Conservation (phyloP, 1,284 basidiomycete species). For the Termitomyces sp. region DNA sequence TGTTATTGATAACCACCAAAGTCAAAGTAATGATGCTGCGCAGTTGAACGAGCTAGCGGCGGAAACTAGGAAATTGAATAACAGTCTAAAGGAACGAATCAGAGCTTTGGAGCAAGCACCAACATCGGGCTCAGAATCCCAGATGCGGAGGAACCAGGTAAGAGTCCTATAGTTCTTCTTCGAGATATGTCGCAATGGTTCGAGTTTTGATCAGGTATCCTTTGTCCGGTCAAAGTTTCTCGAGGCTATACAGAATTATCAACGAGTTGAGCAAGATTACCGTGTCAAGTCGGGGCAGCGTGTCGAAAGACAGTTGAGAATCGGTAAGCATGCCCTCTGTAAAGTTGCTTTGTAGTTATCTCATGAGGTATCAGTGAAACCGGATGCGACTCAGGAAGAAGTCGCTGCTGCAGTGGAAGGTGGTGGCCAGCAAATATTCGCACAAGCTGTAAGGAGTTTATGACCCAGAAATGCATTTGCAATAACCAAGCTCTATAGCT, state of each 20-base stretch:
- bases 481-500: slow-evolving; percentile 21
- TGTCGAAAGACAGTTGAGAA: slow-evolving; percentile 86
- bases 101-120: slow-evolving; percentile 46
- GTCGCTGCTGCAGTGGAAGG: slow-evolving; percentile 73
- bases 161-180: slow-evolving; percentile 25
- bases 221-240: slow-evolving; percentile 60
- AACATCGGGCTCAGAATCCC: slow-evolving; percentile 39
- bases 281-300: slow-evolving; percentile 77
- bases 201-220: slow-evolving; percentile 36
- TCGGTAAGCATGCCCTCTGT: slow-evolving; percentile 45
- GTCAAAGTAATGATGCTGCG: slow-evolving; percentile 39
- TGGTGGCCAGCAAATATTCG: slow-evolving; percentile 71
- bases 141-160: slow-evolving; percentile 71
- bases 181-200: not conserved
- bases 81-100: slow-evolving; percentile 62
- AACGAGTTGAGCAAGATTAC: slow-evolving; percentile 84
- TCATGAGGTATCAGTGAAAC: slow-evolving; percentile 60
- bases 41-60: slow-evolving; percentile 53
- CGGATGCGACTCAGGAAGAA: slow-evolving; percentile 83
- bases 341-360: not conserved
- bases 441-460: slow-evolving; percentile 66
- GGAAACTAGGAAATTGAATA: slow-evolving; percentile 61
- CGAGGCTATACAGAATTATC: slow-evolving; percentile 69
- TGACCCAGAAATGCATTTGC: not conserved
- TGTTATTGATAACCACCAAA: slow-evolving; percentile 46